phyloP scores from a whole-genome alignment of 2,329 filamentous ascomycete species.

The Cytospora piceae region DNA sequence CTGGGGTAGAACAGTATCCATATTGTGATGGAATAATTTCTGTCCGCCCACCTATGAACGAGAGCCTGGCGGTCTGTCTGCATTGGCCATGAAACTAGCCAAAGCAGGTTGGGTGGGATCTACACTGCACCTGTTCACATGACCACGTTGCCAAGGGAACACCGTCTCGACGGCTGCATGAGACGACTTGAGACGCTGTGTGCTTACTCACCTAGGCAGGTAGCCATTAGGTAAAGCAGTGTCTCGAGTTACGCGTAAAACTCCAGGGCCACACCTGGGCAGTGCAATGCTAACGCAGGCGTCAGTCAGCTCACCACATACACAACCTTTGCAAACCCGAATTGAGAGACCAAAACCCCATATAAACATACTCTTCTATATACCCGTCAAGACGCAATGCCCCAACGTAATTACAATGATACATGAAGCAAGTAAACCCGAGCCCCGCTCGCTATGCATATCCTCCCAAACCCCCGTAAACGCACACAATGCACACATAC shows the following conservation, averaged over 20 bases:
- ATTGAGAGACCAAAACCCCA: background rate
- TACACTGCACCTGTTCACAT: too few species aligned
- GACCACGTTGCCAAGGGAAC: too few species aligned
- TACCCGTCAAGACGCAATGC: background rate
- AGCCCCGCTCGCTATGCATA: background rate
- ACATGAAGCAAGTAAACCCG: background rate
- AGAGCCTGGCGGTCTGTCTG: background rate
- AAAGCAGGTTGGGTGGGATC: background rate
- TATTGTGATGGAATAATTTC: background rate
- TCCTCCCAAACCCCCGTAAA: background rate
- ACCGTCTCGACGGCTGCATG: too few species aligned
- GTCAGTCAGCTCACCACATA: background rate
- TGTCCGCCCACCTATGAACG: background rate
- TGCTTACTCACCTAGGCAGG: too few species aligned
- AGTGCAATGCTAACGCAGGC: too few species aligned
- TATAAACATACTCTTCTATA: conserved; percentile 3
- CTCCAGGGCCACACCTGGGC: too few species aligned
- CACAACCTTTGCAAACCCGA: background rate
- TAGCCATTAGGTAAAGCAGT: too few species aligned
- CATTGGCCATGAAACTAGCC: background rate
- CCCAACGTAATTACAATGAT: background rate
- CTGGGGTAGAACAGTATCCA: background rate
- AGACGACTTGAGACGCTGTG: too few species aligned
- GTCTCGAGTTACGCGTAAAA: too few species aligned
- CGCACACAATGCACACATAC: background rate